Evolutionary conservation across 257 asterid species (phyloP).

Genomic region (Solanum gracilifrons): DNA sequence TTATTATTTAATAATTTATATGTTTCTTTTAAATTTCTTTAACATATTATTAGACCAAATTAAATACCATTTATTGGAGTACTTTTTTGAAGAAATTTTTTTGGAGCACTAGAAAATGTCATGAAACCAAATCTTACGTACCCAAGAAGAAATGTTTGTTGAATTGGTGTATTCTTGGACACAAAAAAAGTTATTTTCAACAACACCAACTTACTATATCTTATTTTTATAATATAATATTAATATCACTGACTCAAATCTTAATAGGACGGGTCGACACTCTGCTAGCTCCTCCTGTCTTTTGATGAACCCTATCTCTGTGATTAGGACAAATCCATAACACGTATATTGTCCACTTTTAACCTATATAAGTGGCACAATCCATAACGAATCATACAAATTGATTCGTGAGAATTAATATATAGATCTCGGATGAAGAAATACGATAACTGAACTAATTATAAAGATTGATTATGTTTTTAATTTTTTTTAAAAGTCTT

Average conservation of each 20-base stretch:
- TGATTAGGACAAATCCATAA: not conserved
- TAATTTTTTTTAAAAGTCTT: not conserved
- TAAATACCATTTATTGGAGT: not conserved
- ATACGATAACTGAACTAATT: not conserved
- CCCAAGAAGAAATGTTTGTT: not conserved
- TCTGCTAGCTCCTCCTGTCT: not conserved
- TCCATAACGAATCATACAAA: not conserved
- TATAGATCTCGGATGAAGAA: not conserved
- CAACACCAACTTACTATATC: not conserved
- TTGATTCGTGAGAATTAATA: not conserved
- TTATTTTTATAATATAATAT: not conserved
- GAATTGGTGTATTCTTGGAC: not conserved
- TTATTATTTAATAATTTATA: not conserved
- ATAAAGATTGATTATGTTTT: not conserved
- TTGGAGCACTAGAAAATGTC: not conserved
- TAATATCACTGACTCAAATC: not conserved
- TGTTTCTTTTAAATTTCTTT: not conserved
- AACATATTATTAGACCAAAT: not conserved
- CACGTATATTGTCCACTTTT: not conserved
- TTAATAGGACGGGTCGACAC: not conserved
- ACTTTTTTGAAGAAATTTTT: no score
- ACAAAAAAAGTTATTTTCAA: not conserved
- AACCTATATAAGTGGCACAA: not conserved
- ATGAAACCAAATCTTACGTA: not conserved
- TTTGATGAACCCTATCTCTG: rapidly evolving